Evolutionary conservation across 1,139 yeast species (phyloP).

Genomic region (Yamadazyma kanchanaburiensis): DNA sequence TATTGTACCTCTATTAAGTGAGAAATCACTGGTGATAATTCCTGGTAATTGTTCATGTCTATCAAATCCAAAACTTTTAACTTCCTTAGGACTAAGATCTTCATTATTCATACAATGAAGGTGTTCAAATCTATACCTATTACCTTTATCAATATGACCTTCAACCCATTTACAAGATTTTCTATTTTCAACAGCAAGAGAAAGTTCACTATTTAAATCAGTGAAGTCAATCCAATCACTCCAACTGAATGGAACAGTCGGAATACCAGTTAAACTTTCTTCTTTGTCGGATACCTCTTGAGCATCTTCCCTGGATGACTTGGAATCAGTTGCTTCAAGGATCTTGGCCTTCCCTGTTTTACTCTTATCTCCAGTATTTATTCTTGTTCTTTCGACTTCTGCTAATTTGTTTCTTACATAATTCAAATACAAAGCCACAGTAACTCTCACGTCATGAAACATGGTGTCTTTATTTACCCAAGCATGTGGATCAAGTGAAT

Average conservation of each 20-base stretch:
- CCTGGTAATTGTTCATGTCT: slow-evolving; percentile 23
- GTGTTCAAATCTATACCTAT: slow-evolving; percentile 3
- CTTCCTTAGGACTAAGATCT: slow-evolving; percentile 17
- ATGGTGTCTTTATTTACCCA: slow-evolving; percentile 20
- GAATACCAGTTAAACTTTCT: neutral
- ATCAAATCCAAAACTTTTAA: slow-evolving; percentile 19
- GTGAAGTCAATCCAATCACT: slow-evolving; percentile 27
- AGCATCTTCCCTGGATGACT: neutral
- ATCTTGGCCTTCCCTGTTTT: neutral
- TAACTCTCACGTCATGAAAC: slow-evolving; percentile 37
- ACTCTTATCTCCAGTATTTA: neutral
- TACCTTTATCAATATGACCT: slow-evolving; percentile 9
- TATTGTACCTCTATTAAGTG: slow-evolving; percentile 18
- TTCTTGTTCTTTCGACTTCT: neutral
- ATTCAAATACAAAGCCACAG: slow-evolving; percentile 32
- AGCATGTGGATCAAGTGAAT: slow-evolving; percentile 10
- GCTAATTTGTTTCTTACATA: slow-evolving; percentile 16
- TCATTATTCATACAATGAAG: slow-evolving; percentile 18
- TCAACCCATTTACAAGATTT: slow-evolving; percentile 12
- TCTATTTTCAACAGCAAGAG: slow-evolving; percentile 13
- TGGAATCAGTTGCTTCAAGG: neutral
- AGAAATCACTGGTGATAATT: slow-evolving; percentile 14
- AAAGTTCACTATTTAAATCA: slow-evolving; percentile 15
- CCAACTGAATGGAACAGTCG: slow-evolving; percentile 29
- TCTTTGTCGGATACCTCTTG: neutral